phyloP scores from a whole-genome alignment of 2,329 filamentous ascomycete genomes.

The Kalmusia sp. region DNA sequence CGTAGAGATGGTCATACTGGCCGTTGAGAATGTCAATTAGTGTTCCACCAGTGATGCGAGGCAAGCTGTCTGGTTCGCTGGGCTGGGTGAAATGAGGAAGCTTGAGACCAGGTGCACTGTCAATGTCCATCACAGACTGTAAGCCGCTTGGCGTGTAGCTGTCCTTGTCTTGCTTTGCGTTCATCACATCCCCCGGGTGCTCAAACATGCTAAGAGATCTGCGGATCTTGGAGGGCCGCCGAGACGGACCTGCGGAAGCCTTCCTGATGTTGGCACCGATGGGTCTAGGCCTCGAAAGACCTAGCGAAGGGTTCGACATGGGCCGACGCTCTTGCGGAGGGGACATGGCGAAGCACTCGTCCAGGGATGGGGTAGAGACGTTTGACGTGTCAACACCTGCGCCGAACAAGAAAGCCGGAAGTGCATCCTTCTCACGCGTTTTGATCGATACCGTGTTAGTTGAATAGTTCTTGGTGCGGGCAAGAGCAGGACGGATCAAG shows the following conservation, averaged over 20 bases:
- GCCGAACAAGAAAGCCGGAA: constrained; percentile 80
- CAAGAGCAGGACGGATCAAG: constrained; percentile 76
- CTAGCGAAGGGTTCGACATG: constrained; percentile 59
- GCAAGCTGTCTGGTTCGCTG: constrained; percentile 83
- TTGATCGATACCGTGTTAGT: constrained; percentile 70
- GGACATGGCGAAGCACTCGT: constrained; percentile 82
- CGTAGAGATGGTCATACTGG: constrained; percentile 76
- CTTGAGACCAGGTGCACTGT: constrained; percentile 74
- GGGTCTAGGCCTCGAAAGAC: constrained; percentile 69
- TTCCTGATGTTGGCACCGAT: constrained; percentile 72
- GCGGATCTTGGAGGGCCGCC: constrained; percentile 78
- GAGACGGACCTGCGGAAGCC: constrained; percentile 60
- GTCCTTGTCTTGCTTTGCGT: constrained; percentile 69
- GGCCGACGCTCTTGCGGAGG: constrained; percentile 74
- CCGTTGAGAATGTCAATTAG: constrained; percentile 88
- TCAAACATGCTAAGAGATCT: constrained; percentile 99
- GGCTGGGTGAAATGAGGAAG: constrained; percentile 86
- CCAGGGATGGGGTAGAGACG: constrained; percentile 71
- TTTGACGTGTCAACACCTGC: constrained; percentile 55
- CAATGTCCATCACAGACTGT: constrained; percentile 82
- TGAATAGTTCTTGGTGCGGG: constrained; percentile 76
- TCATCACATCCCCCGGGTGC: constrained; percentile 85
- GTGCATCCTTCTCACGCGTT: constrained; percentile 66
- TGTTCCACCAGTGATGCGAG: constrained; percentile 82
- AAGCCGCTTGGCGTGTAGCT: constrained; percentile 65